A percentile compares a stretch with the other conserved stretches of the same genome.
These are phyloP conservation scores for Malus sylvestris DNA, from an alignment of 306 rosid species.

Conservation along the genomic window DNA sequence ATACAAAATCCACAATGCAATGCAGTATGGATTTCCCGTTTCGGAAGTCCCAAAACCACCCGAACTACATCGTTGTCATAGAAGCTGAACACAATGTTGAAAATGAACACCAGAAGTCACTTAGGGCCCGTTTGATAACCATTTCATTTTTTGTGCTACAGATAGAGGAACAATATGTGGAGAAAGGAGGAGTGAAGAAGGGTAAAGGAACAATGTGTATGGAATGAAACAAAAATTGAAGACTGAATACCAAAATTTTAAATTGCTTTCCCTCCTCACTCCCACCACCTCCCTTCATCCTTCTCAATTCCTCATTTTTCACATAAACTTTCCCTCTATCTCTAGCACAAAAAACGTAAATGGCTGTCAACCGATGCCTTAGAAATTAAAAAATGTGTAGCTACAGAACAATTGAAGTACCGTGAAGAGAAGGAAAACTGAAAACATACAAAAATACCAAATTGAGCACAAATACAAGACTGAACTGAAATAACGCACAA, in stretches of 20 bases:
- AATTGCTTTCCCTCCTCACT: background rate
- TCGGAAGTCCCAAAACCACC: background rate
- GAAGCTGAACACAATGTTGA: background rate
- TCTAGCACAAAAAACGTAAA: background rate
- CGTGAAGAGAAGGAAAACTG: background rate
- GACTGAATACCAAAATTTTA: background rate
- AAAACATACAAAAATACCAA: background rate
- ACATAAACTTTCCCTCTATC: background rate
- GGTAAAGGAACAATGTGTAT: background rate
- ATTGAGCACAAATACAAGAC: background rate
- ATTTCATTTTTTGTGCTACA: background rate
- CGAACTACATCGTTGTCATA: background rate
- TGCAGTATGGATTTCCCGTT: background rate
- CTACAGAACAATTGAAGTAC: background rate
- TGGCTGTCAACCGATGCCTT: background rate
- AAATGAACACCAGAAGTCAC: background rate
- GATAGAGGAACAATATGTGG: background rate
- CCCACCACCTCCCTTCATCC: background rate
- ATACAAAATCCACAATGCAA: background rate
- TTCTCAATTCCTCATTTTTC: background rate
- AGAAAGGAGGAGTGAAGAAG: background rate
- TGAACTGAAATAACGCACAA: no score
- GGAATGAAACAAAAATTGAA: background rate
- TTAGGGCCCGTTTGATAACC: background rate
- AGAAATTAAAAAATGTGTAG: background rate